phyloP scores from a whole-genome alignment of 2,329 filamentous ascomycete genomes.

The Pseudocercospora cruenta region DNA sequence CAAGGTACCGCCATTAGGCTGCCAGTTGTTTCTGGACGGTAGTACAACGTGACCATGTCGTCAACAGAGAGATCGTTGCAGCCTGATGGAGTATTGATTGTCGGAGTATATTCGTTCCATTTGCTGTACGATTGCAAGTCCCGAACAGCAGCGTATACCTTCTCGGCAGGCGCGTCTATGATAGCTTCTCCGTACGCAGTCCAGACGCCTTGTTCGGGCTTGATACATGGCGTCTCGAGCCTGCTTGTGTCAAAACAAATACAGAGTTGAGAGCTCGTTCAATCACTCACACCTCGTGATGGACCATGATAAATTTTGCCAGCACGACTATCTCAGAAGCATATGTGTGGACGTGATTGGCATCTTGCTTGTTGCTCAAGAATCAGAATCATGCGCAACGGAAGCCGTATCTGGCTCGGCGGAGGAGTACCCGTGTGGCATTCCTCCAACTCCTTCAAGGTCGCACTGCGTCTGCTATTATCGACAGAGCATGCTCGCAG shows the following conservation, averaged over 20 bases:
- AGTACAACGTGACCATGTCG: slow-evolving; percentile 16
- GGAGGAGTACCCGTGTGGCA: no score
- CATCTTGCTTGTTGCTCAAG: not conserved
- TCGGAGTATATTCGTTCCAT: slow-evolving; percentile 19
- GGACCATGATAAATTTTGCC: not conserved
- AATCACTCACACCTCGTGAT: slow-evolving; percentile 14
- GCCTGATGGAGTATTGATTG: slow-evolving; percentile 5
- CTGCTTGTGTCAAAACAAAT: not conserved
- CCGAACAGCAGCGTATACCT: slow-evolving; percentile 18
- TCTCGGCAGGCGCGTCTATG: slow-evolving; percentile 15
- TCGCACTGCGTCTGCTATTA: no score
- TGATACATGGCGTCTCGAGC: slow-evolving; percentile 14
- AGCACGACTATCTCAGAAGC: not conserved
- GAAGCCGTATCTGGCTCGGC: no score
- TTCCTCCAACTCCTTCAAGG: no score
- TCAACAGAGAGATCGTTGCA: slow-evolving; percentile 6
- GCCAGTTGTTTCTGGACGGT: slow-evolving; percentile 12
- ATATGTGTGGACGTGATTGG: not conserved
- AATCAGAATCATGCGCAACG: no score
- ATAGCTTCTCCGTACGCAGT: slow-evolving; percentile 11
- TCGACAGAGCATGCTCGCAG: no score
- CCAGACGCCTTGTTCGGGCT: slow-evolving; percentile 12
- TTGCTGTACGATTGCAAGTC: slow-evolving; percentile 16
- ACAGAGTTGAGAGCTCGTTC: not conserved
- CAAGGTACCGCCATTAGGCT: slow-evolving; percentile 11